phyloP scores from a whole-genome alignment of 331 rosid species.

The Rosa hybrid region DNA sequence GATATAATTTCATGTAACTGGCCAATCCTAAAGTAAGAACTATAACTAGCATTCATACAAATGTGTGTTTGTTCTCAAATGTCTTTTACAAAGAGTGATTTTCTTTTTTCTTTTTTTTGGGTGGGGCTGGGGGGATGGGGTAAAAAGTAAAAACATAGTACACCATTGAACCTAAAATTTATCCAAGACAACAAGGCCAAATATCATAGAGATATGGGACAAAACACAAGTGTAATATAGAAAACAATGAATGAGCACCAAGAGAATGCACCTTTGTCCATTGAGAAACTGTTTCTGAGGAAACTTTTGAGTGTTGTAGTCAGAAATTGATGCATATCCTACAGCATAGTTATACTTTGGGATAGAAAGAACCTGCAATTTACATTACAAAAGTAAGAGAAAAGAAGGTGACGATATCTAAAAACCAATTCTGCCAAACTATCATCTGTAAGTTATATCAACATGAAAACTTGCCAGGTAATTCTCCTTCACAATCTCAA shows the following conservation, averaged over 20 bases:
- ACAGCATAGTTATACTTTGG: constrained; percentile 65
- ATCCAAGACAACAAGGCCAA: not conserved
- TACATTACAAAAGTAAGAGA: constrained; percentile 26
- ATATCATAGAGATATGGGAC: not conserved
- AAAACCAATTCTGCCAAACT: constrained; percentile 6
- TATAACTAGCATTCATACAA: not conserved
- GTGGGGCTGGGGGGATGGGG: not conserved
- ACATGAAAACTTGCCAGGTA: constrained; percentile 71
- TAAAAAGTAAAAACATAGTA: not conserved
- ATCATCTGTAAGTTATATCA: constrained; percentile 17
- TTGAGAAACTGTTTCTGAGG: constrained; percentile 54
- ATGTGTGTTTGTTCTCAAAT: not conserved
- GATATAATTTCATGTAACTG: constrained; percentile 27
- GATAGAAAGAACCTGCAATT: constrained; percentile 68
- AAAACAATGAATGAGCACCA: not conserved
- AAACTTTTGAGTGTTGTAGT: constrained; percentile 74
- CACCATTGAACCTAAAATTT: constrained; percentile 8
- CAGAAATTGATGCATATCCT: constrained; percentile 76
- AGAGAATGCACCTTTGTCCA: constrained; percentile 76
- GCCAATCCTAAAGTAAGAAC: not conserved
- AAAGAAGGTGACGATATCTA: constrained; percentile 10
- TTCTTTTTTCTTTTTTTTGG: too few species aligned
- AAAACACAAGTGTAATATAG: not conserved
- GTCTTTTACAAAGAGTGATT: not conserved
- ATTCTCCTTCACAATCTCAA: constrained; percentile 84